Conservation (phyloP, 2,329 filamentous ascomycete genomes). For the Microdochium trichocladiopsis region DNA sequence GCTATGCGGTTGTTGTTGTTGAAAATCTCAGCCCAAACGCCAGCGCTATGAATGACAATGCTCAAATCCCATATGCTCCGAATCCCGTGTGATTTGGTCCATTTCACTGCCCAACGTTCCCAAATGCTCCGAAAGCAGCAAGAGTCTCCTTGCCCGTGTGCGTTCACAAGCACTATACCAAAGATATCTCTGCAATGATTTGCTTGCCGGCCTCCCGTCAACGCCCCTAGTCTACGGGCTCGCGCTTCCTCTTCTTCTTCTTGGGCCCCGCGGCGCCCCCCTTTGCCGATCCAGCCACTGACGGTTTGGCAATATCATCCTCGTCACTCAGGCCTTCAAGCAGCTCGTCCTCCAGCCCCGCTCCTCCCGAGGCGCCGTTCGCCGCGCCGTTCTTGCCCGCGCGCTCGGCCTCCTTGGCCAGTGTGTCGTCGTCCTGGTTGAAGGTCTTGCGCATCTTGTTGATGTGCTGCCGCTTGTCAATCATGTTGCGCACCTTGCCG, state of each 20-base stretch:
- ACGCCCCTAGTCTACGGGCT: neutral
- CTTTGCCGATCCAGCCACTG: conserved; percentile 11
- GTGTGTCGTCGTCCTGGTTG: conserved; percentile 57
- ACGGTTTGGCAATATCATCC: conserved; percentile 11
- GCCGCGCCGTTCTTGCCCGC: conserved; percentile 3
- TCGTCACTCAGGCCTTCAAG: conserved; percentile 27
- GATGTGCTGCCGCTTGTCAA: conserved; percentile 81
- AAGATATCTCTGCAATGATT: too few relatives aligned
- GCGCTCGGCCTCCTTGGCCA: conserved; percentile 25
- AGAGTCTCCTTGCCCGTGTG: too few relatives aligned
- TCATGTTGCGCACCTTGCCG: conserved; percentile 81
- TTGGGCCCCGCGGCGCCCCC: conserved; percentile 12
- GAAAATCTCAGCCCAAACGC: too few relatives aligned
- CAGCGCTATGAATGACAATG: too few relatives aligned
- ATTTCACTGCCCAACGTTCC: too few relatives aligned
- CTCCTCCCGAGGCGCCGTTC: conserved; percentile 8
- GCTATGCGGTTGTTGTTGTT: too few relatives aligned
- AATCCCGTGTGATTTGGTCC: too few relatives aligned
- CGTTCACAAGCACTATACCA: too few relatives aligned
- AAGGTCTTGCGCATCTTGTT: conserved; percentile 76
- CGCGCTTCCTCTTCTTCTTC: conserved; percentile 13
- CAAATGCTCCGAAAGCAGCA: too few relatives aligned
- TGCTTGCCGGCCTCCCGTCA: too few relatives aligned
- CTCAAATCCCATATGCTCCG: too few relatives aligned
- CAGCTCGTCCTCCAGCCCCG: conserved; percentile 28